Percentiles rank a stretch among this genome's conserved stretches.
These are phyloP conservation scores for Metarhizium sp. DNA, from an alignment of 2,329 filamentous ascomycete species.

Conservation along the genomic window DNA sequence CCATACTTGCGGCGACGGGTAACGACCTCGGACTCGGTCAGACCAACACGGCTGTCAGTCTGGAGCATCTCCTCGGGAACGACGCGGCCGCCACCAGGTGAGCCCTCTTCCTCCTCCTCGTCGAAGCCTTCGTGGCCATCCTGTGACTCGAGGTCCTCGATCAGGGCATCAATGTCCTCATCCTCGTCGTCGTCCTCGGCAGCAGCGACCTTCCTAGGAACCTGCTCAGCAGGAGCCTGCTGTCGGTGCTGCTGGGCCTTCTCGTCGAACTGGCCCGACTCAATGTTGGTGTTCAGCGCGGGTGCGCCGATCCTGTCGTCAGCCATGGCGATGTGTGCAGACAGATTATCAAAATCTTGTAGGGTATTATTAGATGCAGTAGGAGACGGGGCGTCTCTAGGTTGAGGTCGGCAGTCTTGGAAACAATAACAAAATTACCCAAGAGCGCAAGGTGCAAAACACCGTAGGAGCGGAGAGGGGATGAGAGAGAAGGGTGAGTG, in stretches of 20 bases:
- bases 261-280: constrained; percentile 57
- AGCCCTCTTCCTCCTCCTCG: constrained; percentile 43
- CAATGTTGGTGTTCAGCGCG: constrained; percentile 54
- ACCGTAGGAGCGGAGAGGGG: constrained; percentile 8
- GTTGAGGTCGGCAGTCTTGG: neutral
- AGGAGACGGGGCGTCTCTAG: neutral
- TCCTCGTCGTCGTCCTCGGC: constrained; percentile 60
- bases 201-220: constrained; percentile 28
- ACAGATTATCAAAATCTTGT: neutral
- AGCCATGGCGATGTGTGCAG: constrained; percentile 25
- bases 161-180: constrained; percentile 78
- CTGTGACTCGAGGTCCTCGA: constrained; percentile 77
- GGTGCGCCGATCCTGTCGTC: constrained; percentile 44
- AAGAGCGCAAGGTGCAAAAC: constrained; percentile 1
- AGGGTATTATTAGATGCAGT: neutral
- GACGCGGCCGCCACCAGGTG: constrained; percentile 45
- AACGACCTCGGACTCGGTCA: constrained; percentile 61
- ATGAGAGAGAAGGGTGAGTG: constrained; percentile 14
- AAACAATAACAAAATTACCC: constrained; percentile 3
- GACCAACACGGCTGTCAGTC: constrained; percentile 64
- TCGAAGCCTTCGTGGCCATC: constrained; percentile 61
- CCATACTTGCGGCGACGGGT: constrained; percentile 62
- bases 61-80: constrained; percentile 68
- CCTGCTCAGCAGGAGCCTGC: constrained; percentile 19
- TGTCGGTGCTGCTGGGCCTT: constrained; percentile 32